Base-by-base conservation (phyloP, 176 grass and related monocot genomes). In the Luzula sylvatica region DNA sequence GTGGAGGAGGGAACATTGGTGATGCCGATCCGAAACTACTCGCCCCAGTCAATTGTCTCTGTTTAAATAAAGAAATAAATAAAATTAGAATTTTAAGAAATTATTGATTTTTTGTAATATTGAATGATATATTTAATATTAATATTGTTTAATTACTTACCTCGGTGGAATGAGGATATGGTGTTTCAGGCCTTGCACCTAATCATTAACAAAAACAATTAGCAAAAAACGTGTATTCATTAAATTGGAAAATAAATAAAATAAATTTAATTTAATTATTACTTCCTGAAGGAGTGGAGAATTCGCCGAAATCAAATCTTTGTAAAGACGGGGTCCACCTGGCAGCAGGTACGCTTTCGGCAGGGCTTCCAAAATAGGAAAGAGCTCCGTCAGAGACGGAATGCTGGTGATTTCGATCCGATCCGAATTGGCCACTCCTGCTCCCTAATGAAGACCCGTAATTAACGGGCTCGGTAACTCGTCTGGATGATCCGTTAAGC, bases 381-480 rank as follows among this genome's bases (percentile, higher is more conserved):
- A 89, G 58, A 55, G 92, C 85, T 18, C 92, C 92, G 71, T 96
- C 92, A 73, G 92, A 96, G 23, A 79, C 67, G 50, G 84, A 95
- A 73, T 95, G 90, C 38, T 88, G 80, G 45, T 88, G 83, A 69
- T 58, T 56, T 56, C 53, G 28, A 20, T 56, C 56, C 20, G 32
- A 41, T 18, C 56, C 56, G 11, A 59, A 59, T 40, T 59, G 56
- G 17, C 56, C 56, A n/a, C 56, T 59, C 35, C 56, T 32, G 38
- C 56, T 59, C 11, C 56, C 56, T 30, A 59, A 23, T 23, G 56
- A 59, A 9, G 56, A 59, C 5, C 56, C 56, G 23, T 56, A 38
- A 32, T 32, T 19, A 56, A 59, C 12, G 15, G 30, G 17, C 23
- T 59, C 30, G n/a, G 30, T 9, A 35, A 35, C 30, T 35, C n/a